A percentile compares a stretch with the other conserved stretches of the same genome.
Evolutionary conservation across 2,329 filamentous ascomycete species (phyloP).

Genomic region (Trichoderma sp.): DNA sequence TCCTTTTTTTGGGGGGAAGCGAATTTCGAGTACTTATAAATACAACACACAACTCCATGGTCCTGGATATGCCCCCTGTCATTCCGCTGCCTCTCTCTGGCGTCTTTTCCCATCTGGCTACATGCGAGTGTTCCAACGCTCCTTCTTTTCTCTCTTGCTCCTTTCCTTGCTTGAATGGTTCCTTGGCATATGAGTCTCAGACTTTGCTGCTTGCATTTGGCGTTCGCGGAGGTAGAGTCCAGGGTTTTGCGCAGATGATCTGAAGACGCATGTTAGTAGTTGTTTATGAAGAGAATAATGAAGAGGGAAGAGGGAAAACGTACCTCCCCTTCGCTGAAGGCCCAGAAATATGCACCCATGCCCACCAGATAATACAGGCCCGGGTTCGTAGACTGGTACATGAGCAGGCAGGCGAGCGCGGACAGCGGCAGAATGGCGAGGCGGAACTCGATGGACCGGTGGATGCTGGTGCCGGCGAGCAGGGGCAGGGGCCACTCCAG

Average conservation of each 20-base stretch:
- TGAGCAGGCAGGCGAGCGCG: constrained; percentile 70
- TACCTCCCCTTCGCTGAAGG: constrained; percentile 96
- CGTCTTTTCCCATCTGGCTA: not conserved
- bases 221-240: constrained; percentile 65
- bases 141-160: not conserved
- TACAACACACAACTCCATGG: not conserved
- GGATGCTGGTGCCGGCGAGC: constrained; percentile 74
- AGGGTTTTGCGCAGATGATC: constrained; percentile 69
- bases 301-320: constrained; percentile 37
- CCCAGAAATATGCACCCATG: constrained; percentile 91
- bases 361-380: constrained; percentile 90
- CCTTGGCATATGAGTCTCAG: not conserved
- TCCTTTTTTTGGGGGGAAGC: not conserved
- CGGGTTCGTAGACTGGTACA: constrained; percentile 92
- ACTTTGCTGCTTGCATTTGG: constrained; percentile 31
- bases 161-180: not conserved
- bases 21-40: not conserved
- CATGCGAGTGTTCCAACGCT: not conserved
- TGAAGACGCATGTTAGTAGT: constrained; percentile 37
- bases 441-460: constrained; percentile 84
- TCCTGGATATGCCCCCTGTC: not conserved
- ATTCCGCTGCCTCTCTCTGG: not conserved
- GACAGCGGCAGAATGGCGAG: constrained; percentile 80
- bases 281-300: not conserved
- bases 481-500: constrained; percentile 89